These are phyloP conservation scores for Apiospora phragmitis DNA, from an alignment of 2,329 filamentous ascomycete species.

Conservation along the genomic window DNA sequence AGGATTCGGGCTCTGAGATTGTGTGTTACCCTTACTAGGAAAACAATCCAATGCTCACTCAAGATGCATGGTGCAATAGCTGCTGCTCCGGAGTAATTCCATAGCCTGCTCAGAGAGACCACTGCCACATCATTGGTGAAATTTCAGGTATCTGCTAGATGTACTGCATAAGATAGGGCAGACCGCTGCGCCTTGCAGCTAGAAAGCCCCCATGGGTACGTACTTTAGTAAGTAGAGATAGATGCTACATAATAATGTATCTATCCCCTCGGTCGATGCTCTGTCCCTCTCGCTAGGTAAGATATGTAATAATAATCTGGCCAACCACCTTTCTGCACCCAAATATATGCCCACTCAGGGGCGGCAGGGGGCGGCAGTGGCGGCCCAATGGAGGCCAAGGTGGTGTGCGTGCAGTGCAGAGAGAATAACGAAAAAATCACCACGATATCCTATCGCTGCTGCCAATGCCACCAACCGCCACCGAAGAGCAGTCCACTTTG, in stretches of 20 bases:
- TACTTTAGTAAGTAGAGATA: background rate
- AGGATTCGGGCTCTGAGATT: background rate
- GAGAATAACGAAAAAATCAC: background rate
- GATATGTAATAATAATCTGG: background rate
- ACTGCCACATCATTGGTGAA: background rate
- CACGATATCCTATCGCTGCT: conserved; percentile 4
- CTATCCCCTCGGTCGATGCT: background rate
- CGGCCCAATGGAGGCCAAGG: background rate
- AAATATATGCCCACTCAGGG: background rate
- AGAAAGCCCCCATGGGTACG: background rate
- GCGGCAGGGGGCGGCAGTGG: background rate
- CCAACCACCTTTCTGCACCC: background rate
- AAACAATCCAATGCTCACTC: background rate
- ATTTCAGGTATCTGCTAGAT: background rate
- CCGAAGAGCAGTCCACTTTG: background rate
- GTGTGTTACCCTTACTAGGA: background rate
- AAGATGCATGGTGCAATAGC: background rate
- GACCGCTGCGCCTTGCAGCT: background rate
- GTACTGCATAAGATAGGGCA: background rate
- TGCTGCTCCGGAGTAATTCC: background rate
- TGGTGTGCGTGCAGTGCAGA: background rate
- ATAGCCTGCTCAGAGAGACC: background rate
- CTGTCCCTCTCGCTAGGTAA: background rate
- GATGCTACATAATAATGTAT: background rate
- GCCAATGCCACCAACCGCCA: background rate